Evolutionary conservation across 768 basidiomycete species (phyloP).

Genomic region (Russula griseocarnosa): DNA sequence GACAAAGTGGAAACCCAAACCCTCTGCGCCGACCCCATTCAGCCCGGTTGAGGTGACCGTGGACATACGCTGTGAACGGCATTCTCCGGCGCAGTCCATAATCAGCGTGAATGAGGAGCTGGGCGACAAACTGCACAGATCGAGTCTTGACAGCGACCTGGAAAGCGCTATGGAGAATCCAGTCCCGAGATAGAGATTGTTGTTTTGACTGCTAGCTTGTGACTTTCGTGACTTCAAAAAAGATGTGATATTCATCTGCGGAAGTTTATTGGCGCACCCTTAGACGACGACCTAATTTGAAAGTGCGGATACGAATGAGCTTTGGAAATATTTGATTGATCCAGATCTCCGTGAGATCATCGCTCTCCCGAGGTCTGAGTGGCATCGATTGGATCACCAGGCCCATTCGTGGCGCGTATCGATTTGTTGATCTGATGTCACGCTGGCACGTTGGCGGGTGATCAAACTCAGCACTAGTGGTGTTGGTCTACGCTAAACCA

Average conservation of each 20-base stretch:
- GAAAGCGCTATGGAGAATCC: background rate
- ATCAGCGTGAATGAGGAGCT: background rate
- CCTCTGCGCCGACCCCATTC: background rate
- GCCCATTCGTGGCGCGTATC: background rate
- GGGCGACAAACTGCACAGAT: background rate
- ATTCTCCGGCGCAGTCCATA: background rate
- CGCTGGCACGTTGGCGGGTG: background rate
- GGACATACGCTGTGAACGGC: background rate
- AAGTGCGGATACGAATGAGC: no score
- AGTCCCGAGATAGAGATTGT: background rate
- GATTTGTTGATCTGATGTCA: background rate
- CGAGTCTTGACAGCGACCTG: no score
- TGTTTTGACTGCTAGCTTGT: background rate
- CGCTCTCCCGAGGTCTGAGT: no score
- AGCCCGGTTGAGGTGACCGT: background rate
- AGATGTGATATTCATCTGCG: no score
- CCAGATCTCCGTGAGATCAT: no score
- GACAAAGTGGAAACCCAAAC: background rate
- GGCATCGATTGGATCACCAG: background rate
- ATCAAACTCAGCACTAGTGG: background rate
- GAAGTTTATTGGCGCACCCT: no score
- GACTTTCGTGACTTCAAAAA: background rate
- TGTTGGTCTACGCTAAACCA: background rate
- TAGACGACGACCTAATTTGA: no score
- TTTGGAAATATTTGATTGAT: no score